Conservation (phyloP, 371 early-diverging fungal genomes). For the Mucor circinelloides region DNA sequence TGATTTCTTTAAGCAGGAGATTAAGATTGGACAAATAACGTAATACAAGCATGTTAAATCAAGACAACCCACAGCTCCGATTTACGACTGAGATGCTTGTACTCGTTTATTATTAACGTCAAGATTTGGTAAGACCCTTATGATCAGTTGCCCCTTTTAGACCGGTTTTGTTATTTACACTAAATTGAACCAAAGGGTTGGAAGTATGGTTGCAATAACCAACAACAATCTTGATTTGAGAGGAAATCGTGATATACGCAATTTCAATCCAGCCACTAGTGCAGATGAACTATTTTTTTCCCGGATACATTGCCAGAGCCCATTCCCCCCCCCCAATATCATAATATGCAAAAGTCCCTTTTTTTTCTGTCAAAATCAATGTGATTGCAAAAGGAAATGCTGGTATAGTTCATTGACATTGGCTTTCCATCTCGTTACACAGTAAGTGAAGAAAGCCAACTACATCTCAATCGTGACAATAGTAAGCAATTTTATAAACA, state of each 20-base stretch:
- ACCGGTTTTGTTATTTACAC: not conserved
- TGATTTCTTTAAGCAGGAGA: not conserved
- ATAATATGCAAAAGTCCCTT: too few relatives aligned
- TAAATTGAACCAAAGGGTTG: not conserved
- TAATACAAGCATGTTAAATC: not conserved
- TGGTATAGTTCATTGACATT: not conserved
- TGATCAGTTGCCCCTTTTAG: not conserved
- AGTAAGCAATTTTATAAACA: not conserved
- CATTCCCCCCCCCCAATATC: too few relatives aligned
- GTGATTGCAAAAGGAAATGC: not conserved
- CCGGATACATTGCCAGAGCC: too few relatives aligned
- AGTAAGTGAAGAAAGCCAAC: not conserved
- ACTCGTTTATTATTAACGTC: not conserved
- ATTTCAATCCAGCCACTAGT: not conserved
- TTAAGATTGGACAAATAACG: not conserved
- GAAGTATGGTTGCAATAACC: not conserved
- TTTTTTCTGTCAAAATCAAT: too few relatives aligned
- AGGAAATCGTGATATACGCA: not conserved
- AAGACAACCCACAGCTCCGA: not conserved
- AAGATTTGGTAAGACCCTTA: not conserved
- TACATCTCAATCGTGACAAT: not conserved
- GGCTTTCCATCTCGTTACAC: not conserved
- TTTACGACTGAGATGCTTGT: not conserved
- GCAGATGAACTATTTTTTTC: not conserved
- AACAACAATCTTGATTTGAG: not conserved